These are phyloP conservation scores for Apiospora phragmitis DNA, from an alignment of 2,329 filamentous ascomycete species.

Conservation along the genomic window DNA sequence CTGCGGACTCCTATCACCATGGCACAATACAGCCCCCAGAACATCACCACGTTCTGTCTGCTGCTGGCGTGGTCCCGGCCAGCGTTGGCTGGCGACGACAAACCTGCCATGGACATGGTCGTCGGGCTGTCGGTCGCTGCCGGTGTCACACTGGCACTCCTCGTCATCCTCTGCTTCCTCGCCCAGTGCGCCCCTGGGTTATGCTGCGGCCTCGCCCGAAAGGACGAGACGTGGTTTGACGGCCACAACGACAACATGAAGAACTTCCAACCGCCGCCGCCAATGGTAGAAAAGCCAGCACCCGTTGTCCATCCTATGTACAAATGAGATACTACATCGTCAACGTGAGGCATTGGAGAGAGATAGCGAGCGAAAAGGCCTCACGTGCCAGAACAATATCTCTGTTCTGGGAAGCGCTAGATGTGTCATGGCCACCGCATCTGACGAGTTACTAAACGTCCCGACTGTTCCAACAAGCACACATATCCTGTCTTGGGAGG, in stretches of 20 bases:
- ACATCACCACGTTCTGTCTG: slow-evolving; percentile 3
- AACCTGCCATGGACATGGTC: slow-evolving; percentile 21
- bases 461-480: neutral
- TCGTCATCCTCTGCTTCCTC: slow-evolving; percentile 23
- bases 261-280: neutral
- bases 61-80: neutral
- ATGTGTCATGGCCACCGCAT: neutral
- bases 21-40: neutral
- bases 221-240: slow-evolving; percentile 3
- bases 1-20: neutral
- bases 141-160: slow-evolving; percentile 18
- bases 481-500: neutral
- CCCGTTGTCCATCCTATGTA: neutral
- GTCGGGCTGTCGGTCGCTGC: slow-evolving; percentile 23
- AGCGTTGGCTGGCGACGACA: slow-evolving; percentile 15
- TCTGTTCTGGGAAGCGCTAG: neutral
- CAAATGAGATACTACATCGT: neutral
- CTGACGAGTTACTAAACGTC: neutral
- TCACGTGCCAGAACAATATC: neutral
- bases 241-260: neutral
- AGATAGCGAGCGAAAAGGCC: neutral
- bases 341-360: neutral
- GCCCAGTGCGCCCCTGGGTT: slow-evolving; percentile 22
- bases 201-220: neutral
- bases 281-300: neutral